Evolutionary conservation across 768 basidiomycete genomes (phyloP).

Genomic region (Lenzites betulinus): DNA sequence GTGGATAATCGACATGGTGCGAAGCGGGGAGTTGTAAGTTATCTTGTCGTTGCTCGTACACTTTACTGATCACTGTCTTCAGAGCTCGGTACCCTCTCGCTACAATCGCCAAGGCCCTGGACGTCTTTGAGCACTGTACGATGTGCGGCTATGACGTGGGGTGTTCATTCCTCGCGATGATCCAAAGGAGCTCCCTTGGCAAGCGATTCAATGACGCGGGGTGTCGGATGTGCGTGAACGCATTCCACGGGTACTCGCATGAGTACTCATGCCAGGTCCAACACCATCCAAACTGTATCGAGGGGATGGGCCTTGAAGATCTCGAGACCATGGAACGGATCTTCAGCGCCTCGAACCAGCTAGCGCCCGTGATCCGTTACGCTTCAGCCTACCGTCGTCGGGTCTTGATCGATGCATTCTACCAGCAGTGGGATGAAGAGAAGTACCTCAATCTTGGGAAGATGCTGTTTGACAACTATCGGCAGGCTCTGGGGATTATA

Average conservation of each 20-base stretch:
- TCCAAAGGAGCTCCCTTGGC: constrained; percentile 14
- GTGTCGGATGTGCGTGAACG: constrained; percentile 19
- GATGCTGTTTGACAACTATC: constrained; percentile 32
- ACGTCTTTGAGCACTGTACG: background rate
- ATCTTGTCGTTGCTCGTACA: background rate
- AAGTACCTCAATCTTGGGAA: constrained; percentile 37
- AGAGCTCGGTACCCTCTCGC: constrained; percentile 17
- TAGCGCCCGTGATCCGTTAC: constrained; percentile 32
- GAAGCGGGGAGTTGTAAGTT: constrained; percentile 26
- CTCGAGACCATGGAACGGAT: constrained; percentile 21
- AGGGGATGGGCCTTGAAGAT: constrained; percentile 38
- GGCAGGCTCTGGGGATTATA: constrained; percentile 33
- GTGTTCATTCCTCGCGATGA: constrained; percentile 18
- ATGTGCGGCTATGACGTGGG: constrained; percentile 22
- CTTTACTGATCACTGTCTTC: background rate
- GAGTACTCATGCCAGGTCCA: constrained; percentile 35
- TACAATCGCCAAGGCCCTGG: background rate
- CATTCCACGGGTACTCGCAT: too few relatives aligned
- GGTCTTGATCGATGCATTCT: constrained; percentile 35
- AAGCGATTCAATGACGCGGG: background rate
- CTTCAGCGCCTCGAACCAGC: constrained; percentile 24
- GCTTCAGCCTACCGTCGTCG: constrained; percentile 30
- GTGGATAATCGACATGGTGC: constrained; percentile 23
- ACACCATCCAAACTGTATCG: constrained; percentile 34
- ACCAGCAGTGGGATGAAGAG: constrained; percentile 38